Percentiles rank a stretch among this genome's conserved stretches.
Evolutionary conservation across 441 rosid species (phyloP).

Genomic region (Cnidoscolus chayamansa): DNA sequence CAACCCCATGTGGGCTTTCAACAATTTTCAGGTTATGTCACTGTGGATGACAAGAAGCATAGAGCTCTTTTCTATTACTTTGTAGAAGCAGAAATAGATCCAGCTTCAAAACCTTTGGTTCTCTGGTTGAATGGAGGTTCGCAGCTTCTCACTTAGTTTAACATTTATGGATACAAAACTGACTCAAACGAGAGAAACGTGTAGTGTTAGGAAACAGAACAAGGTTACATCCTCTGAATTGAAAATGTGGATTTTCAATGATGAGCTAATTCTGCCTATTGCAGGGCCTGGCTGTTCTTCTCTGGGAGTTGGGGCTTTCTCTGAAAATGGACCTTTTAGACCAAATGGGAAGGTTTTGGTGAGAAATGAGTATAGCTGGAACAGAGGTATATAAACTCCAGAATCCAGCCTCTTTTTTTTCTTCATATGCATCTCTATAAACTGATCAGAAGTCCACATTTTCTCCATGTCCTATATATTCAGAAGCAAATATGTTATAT

Average conservation of each 20-base stretch:
- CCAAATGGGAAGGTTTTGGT: slow-evolving; percentile 67
- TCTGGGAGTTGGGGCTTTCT: slow-evolving; percentile 91
- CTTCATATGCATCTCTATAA: background rate
- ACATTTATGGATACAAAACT: background rate
- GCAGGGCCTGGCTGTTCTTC: slow-evolving; percentile 98
- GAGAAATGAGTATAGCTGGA: slow-evolving; percentile 90
- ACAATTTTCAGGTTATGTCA: slow-evolving; percentile 86
- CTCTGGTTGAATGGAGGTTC: slow-evolving; percentile 99
- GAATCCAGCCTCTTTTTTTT: background rate
- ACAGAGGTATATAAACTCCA: slow-evolving; percentile 49
- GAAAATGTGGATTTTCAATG: background rate
- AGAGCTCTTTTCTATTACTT: slow-evolving; percentile 92
- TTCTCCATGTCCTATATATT: slow-evolving; percentile 14
- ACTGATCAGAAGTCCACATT: background rate
- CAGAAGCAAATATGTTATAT: slow-evolving; percentile 96
- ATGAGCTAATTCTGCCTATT: slow-evolving; percentile 11
- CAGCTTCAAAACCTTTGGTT: slow-evolving; percentile 78
- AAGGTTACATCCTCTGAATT: slow-evolving; percentile 9
- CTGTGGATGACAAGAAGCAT: slow-evolving; percentile 60
- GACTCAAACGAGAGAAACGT: background rate
- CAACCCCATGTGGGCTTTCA: slow-evolving; percentile 79
- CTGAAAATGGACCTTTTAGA: slow-evolving; percentile 94
- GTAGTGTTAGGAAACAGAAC: background rate
- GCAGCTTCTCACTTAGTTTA: slow-evolving; percentile 1
- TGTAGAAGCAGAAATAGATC: slow-evolving; percentile 76